Evolutionary conservation across 176 grass and related monocot genomes (phyloP).

Genomic region (Zoysia japonica): DNA sequence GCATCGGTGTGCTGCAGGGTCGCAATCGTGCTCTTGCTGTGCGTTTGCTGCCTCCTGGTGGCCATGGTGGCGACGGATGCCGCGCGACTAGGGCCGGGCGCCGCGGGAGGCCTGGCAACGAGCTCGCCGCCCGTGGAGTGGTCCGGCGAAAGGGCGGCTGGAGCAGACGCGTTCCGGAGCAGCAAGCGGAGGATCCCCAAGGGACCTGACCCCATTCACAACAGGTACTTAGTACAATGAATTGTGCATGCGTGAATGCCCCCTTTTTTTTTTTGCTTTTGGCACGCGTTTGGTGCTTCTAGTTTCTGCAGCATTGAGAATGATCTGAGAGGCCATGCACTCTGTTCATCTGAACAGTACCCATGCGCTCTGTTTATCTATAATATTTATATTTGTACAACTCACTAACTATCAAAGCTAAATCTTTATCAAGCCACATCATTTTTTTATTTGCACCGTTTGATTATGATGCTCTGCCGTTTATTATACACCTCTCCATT

Average conservation of each 20-base stretch:
- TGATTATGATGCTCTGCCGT: no score
- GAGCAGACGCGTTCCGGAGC: conserved; percentile 40
- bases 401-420: no score
- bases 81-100: background rate
- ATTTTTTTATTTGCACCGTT: no score
- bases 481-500: no score
- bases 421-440: no score
- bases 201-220: conserved; percentile 81
- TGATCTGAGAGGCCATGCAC: background rate
- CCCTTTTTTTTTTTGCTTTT: background rate
- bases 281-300: background rate
- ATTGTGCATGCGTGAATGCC: background rate
- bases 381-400: no score
- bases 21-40: conserved; percentile 33
- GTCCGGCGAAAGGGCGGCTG: background rate
- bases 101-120: background rate
- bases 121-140: background rate
- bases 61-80: conserved; percentile 21
- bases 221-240: conserved; percentile 46
- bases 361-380: background rate
- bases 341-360: background rate
- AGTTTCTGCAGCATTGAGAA: background rate
- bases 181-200: conserved; percentile 73
- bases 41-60: conserved; percentile 38
- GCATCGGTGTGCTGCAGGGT: conserved; percentile 37